Conservation (phyloP, 805 yeast genomes). For the Cyberlindnera bimundalis region DNA sequence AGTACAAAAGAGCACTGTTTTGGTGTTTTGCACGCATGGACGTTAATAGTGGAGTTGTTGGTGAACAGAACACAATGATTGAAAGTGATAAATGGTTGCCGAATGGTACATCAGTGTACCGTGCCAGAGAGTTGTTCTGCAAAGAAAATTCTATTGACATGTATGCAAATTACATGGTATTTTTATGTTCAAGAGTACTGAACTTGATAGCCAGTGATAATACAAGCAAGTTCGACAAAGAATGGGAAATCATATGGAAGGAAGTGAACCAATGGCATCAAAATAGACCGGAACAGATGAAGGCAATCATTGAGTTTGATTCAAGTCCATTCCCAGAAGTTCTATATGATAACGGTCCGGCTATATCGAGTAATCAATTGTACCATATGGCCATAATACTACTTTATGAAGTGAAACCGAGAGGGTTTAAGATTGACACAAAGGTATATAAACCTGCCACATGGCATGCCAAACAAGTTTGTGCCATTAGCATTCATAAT, state of each 20-base stretch:
- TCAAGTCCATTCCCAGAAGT: constrained; percentile 36
- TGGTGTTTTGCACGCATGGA: constrained; percentile 45
- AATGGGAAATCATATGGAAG: constrained; percentile 40
- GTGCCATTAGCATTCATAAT: constrained; percentile 22
- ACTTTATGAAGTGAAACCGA: constrained; percentile 38
- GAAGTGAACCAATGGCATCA: constrained; percentile 37
- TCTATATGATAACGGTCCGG: constrained; percentile 35
- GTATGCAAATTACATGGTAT: constrained; percentile 41
- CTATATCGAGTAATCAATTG: constrained; percentile 36
- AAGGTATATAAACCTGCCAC: constrained; percentile 20
- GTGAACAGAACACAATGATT: constrained; percentile 36
- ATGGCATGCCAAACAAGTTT: constrained; percentile 26
- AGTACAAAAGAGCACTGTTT: constrained; percentile 37
- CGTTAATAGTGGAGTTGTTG: constrained; percentile 35
- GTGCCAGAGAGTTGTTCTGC: constrained; percentile 27
- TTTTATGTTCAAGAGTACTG: constrained; percentile 35
- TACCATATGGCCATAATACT: constrained; percentile 38
- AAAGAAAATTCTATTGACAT: constrained; percentile 29
- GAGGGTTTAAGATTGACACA: constrained; percentile 30
- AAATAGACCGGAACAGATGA: constrained; percentile 35
- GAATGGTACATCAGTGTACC: constrained; percentile 20
- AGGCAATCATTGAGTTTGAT: constrained; percentile 32
- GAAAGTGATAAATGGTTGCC: constrained; percentile 36
- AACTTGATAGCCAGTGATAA: constrained; percentile 31
- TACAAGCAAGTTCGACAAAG: constrained; percentile 30